Conservation (phyloP, 2,329 filamentous ascomycete species). For the Alternaria alternata region DNA sequence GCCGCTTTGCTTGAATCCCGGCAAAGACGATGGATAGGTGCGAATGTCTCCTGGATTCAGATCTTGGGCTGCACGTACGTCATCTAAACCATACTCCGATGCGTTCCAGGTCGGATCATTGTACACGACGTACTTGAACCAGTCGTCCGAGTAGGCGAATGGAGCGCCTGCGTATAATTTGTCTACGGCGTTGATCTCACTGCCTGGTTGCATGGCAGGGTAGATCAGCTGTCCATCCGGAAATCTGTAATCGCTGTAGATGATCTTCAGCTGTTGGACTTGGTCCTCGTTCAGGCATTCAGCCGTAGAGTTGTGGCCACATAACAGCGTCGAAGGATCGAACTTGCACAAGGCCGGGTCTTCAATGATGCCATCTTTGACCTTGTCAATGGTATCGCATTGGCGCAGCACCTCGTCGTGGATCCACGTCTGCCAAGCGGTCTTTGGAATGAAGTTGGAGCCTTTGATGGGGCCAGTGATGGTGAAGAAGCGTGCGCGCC, state of each 20-base stretch:
- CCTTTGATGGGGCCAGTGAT: constrained; percentile 32
- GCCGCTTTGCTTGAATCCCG: constrained; percentile 44
- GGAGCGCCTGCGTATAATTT: constrained; percentile 50
- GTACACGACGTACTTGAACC: constrained; percentile 57
- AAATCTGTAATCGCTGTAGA: constrained; percentile 54
- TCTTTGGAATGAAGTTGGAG: constrained; percentile 31
- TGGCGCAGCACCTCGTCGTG: constrained; percentile 57
- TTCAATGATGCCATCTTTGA: constrained; percentile 58
- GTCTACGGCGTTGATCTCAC: constrained; percentile 51
- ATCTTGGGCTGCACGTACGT: constrained; percentile 41
- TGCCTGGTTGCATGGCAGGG: constrained; percentile 59
- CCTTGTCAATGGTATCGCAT: constrained; percentile 60
- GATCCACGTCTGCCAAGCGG: constrained; percentile 44
- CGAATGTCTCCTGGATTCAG: constrained; percentile 50
- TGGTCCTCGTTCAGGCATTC: constrained; percentile 55
- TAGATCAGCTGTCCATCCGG: constrained; percentile 56
- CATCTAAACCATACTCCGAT: constrained; percentile 15
- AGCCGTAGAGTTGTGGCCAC: constrained; percentile 33
- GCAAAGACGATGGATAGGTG: constrained; percentile 47
- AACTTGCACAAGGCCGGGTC: constrained; percentile 52
- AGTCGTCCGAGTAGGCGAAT: constrained; percentile 52
- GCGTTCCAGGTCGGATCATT: constrained; percentile 46
- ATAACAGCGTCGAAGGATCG: constrained; percentile 49
- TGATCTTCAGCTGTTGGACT: constrained; percentile 53
- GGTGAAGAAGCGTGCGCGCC: constrained; percentile 43